phyloP scores from a whole-genome alignment of 2,329 filamentous ascomycete species.

The Rhytidhysteron rufulum region DNA sequence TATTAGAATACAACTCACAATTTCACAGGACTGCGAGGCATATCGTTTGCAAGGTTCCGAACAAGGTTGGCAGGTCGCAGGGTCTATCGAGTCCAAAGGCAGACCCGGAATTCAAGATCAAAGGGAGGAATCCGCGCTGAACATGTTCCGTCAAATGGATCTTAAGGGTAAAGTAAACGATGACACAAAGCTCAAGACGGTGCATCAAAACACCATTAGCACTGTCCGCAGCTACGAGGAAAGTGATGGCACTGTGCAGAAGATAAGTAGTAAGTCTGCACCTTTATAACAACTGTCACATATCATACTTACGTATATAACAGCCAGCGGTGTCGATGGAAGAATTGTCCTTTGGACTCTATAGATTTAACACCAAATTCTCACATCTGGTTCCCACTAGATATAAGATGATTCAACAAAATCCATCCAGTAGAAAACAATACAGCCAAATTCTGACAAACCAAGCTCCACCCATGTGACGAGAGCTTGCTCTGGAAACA shows the following conservation, averaged over 20 bases:
- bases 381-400: background rate
- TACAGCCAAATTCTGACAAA: no score
- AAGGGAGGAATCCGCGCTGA: constrained; percentile 86
- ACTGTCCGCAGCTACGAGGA: constrained; percentile 75
- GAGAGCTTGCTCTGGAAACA: no score
- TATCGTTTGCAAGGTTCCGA: constrained; percentile 81
- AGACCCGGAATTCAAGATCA: constrained; percentile 56
- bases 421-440: no score
- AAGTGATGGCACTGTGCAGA: constrained; percentile 60
- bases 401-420: no score
- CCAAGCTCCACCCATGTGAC: no score
- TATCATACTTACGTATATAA: background rate
- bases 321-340: constrained; percentile 36
- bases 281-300: background rate
- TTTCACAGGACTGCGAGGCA: constrained; percentile 62
- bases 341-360: constrained; percentile 38
- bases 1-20: constrained; percentile 3
- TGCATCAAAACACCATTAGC: constrained; percentile 94
- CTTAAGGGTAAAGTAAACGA: constrained; percentile 89
- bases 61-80: constrained; percentile 77
- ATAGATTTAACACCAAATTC: no score
- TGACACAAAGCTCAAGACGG: constrained; percentile 89
- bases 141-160: constrained; percentile 99
- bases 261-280: constrained; percentile 78
- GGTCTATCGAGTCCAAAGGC: constrained; percentile 73